These are phyloP conservation scores for Scedosporium dehoogii DNA, from an alignment of 2,329 filamentous ascomycete genomes.

Conservation along the genomic window DNA sequence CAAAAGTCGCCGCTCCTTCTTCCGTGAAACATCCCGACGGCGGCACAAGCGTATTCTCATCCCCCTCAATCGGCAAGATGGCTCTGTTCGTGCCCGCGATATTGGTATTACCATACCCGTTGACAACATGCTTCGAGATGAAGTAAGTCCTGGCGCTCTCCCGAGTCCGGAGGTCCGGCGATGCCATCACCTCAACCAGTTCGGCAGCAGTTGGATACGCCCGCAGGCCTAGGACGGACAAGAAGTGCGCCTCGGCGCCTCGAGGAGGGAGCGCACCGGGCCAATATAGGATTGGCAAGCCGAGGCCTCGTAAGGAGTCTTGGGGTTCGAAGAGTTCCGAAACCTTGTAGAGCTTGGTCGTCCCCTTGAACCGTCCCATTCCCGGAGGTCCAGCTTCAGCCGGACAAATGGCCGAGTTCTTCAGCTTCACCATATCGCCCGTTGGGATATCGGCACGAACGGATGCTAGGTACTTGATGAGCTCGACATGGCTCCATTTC, in stretches of 20 bases:
- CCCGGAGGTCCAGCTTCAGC: slow-evolving; percentile 52
- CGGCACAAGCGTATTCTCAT: slow-evolving; percentile 53
- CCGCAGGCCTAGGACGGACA: slow-evolving; percentile 63
- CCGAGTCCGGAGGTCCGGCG: slow-evolving; percentile 47
- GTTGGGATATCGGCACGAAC: slow-evolving; percentile 80
- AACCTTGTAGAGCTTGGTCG: slow-evolving; percentile 54
- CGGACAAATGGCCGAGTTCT: slow-evolving; percentile 70
- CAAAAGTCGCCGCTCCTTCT: slow-evolving; percentile 62
- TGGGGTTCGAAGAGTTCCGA: slow-evolving; percentile 77
- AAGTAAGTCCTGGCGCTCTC: slow-evolving; percentile 71
- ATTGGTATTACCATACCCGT: slow-evolving; percentile 61
- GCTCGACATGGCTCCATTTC: slow-evolving; percentile 85
- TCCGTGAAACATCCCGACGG: slow-evolving; percentile 79
- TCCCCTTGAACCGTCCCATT: slow-evolving; percentile 42
- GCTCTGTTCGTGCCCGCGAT: slow-evolving; percentile 42
- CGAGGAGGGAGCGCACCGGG: slow-evolving; percentile 56
- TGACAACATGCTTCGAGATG: slow-evolving; percentile 65
- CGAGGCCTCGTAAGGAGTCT: slow-evolving; percentile 56
- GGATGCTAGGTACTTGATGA: slow-evolving; percentile 89
- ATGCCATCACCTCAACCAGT: slow-evolving; percentile 68
- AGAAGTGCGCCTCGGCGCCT: slow-evolving; percentile 65
- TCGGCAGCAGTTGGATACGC: slow-evolving; percentile 61
- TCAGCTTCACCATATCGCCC: slow-evolving; percentile 71
- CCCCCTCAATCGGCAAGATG: slow-evolving; percentile 65
- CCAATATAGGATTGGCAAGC: slow-evolving; percentile 74